Evolutionary conservation across 2,329 filamentous ascomycete species (phyloP), one percentile per base, ranked within the genome.

Genomic region (Microcyclosporella mali): DNA sequence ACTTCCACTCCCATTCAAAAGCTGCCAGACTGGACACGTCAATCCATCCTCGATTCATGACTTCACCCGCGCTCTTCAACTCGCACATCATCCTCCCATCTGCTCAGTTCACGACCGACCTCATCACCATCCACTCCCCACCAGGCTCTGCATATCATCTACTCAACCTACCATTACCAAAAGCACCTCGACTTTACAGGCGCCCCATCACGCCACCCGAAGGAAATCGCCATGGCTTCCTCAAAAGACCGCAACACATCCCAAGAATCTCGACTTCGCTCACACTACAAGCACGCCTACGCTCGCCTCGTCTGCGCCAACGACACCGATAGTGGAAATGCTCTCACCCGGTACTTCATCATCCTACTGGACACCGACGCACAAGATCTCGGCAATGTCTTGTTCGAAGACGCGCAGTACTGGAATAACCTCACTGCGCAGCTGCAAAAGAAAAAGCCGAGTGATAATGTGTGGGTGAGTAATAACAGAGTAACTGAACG

Each of bases 201-300:
- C n/a, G n/a, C n/a, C n/a, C n/a, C n/a, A n/a, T n/a, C n/a, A n/a
- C n/a, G n/a, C n/a, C n/a, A n/a, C n/a, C n/a, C n/a, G n/a, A n/a
- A n/a, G n/a, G n/a, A n/a, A 28, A 10, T 28, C 17, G 38, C 15
- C 42, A 50, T 50, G 47, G 41, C 47, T 27, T 50, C 47, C 25
- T 50, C 47, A 10, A 45, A 45, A 18, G 43, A 37, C 4, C 32
- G n/a, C 42, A 14, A 21, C 15, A 51, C 48, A 10, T 36, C 12
- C 10, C 38, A 48, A 33, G 49, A 51, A 30, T 6, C 29, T 7
- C 33, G 34, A 6, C 33, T 51, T n/a, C 16, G 40, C 37, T n/a
- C 35, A 2, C 16, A 42, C 37, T 49, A 41, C 43, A 38, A 43
- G 15, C 16, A 36, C 12, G 27, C 25, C 40, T 42, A 36, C 40